phyloP scores from a whole-genome alignment of 129 eudicot species.

The Rutidosis leptorrhynchoides region DNA sequence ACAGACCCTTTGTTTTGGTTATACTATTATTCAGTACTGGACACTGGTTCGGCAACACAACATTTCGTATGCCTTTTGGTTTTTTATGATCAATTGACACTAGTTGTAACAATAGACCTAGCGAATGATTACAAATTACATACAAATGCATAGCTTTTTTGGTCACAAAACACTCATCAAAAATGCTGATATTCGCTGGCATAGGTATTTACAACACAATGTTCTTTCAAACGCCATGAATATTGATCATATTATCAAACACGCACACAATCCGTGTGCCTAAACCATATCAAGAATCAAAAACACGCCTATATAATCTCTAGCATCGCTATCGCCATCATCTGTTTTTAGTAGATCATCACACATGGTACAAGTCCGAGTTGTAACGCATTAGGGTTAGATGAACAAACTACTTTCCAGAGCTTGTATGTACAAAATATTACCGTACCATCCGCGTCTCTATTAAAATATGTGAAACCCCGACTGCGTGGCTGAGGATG shows the following conservation, averaged over 20 bases:
- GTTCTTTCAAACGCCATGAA: not conserved
- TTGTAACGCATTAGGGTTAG: not conserved
- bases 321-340: not conserved
- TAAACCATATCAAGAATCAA: not conserved
- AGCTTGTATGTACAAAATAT: conserved; percentile 6
- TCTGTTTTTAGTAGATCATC: not conserved
- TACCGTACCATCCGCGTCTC: not conserved
- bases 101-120: not conserved
- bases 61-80: not conserved
- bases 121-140: not conserved
- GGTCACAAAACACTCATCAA: not conserved
- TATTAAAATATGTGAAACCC: conserved; percentile 50
- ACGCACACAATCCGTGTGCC: conserved; percentile 1
- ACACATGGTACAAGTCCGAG: conserved; percentile 8
- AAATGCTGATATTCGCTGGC: not conserved
- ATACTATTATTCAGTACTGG: not conserved
- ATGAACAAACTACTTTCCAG: not conserved
- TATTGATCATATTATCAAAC: conserved; percentile 5
- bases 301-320: conserved; percentile 2
- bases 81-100: not conserved
- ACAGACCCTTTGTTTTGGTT: not conserved
- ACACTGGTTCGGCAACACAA: not conserved
- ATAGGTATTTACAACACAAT: conserved; percentile 1
- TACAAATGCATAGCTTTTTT: not conserved
- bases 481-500: conserved; percentile 79